Evolutionary conservation across 78 protist species (phyloP).

Genomic region (Polysphondylium violaceum): DNA sequence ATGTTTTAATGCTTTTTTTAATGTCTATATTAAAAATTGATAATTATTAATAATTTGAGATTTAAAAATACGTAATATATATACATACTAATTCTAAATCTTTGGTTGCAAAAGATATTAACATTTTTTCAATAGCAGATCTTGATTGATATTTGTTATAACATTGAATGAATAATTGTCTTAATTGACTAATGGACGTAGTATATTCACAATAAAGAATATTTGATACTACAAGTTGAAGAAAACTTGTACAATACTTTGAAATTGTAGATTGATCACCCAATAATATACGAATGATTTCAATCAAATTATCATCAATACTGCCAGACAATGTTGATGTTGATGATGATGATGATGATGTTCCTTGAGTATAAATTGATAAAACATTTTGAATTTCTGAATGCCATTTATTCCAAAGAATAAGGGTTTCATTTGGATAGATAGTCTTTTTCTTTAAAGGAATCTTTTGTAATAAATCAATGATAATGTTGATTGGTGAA

Average conservation of each 20-base stretch:
- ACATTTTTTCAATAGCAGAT: slow-evolving; percentile 23
- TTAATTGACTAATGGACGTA: slow-evolving; percentile 5
- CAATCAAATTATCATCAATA: not conserved
- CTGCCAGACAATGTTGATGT: not conserved
- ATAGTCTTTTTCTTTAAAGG: slow-evolving; percentile 16
- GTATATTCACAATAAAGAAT: slow-evolving; percentile 39
- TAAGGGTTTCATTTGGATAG: slow-evolving; percentile 19
- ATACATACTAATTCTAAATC: slow-evolving; percentile 20
- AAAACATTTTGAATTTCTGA: slow-evolving; percentile 7
- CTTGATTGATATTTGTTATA: not conserved
- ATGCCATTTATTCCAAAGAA: slow-evolving; percentile 53
- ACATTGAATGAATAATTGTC: slow-evolving; percentile 47
- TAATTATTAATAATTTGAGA: not conserved
- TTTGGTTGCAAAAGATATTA: slow-evolving; percentile 49
- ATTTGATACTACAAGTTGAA: slow-evolving; percentile 28
- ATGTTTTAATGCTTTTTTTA: slow-evolving; percentile 4
- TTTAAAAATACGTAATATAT: not conserved
- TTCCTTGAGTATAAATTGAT: not conserved
- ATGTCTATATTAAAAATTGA: not conserved
- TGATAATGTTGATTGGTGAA: slow-evolving; percentile 46
- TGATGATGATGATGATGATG: not conserved
- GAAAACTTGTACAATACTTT: slow-evolving; percentile 20
- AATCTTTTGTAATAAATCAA: slow-evolving; percentile 28
- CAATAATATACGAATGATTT: not conserved
- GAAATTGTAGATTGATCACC: slow-evolving; percentile 16